Base-by-base conservation (phyloP, 805 yeast genomes). In the Debaryomyces hansenii region DNA sequence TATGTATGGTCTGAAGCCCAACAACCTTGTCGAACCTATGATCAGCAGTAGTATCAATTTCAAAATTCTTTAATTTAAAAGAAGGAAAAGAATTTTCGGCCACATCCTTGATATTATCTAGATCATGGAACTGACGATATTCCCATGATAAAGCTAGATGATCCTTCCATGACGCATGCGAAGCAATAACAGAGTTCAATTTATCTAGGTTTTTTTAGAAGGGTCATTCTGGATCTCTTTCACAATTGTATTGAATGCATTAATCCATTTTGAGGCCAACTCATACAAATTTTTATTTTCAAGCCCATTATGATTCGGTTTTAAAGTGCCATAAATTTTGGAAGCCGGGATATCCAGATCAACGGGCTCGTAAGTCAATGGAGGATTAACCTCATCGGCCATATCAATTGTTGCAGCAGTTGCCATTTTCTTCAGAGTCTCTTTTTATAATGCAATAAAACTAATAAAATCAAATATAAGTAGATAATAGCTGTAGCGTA, bases 131-230 rank as follows among this genome's bases (percentile, higher is more conserved):
- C 45, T 63, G 64, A 32, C 64, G 65, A 29, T 66, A 50, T 37
- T 70, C 70, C 60, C 64, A 57, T 18, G 60, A 54, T 28, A 70
- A 53, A 14, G 63, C 50, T 31, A 67, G 52, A 49, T 69, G 73
- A 48, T 71, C 77, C 49, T 65, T 66, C 77, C 75, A 70, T 33
- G 61, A 48, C 1, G 64, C 55, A 46, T 66, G 49, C 2, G 37
- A 20, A 11, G 56, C 34, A 20, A 67, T 42, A 21, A 65, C 52
- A 42, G 55, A 47, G 37, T 56, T 63, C 41, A 65, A 42, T 4
- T 37, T 38, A 5, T 45, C 32, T 15, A 36, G n/a, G 28, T 38
- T 37, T 10, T 20, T 16, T 36, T 14, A 5, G 36, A 16, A 7
- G 50, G 32, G n/a, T 47, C 42, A 15, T 46, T 29, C 31, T 47